Conservation (phyloP, 106 monocot genomes). For the Apostasia ramifera region DNA sequence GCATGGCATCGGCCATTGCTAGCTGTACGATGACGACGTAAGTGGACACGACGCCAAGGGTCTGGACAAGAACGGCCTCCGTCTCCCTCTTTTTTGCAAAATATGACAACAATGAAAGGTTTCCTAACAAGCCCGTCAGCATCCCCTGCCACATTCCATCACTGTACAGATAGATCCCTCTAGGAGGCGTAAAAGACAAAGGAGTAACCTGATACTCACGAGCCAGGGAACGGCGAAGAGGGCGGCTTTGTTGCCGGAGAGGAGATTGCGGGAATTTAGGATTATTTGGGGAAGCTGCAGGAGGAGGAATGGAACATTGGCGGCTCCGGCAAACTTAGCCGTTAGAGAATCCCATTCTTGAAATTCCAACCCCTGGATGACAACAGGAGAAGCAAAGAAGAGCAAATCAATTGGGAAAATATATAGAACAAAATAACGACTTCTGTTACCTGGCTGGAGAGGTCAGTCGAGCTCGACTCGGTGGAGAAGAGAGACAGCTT, state of each 20-base stretch:
- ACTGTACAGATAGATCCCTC: background rate
- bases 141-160: constrained; percentile 50
- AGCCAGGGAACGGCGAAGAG: constrained; percentile 88
- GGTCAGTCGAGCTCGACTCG: background rate
- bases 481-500: background rate
- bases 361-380: constrained; percentile 17
- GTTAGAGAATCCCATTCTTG: constrained; percentile 77
- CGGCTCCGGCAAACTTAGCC: constrained; percentile 66
- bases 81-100: constrained; percentile 97
- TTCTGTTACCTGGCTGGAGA: background rate
- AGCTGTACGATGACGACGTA: constrained; percentile 84
- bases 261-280: constrained; percentile 74
- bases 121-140: constrained; percentile 87
- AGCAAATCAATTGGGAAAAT: background rate
- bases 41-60: constrained; percentile 79
- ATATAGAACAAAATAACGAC: background rate
- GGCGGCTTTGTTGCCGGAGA: constrained; percentile 62
- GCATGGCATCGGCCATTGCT: constrained; percentile 76
- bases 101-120: constrained; percentile 80
- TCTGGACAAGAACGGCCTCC: constrained; percentile 78
- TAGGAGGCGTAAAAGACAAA: background rate
- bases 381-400: background rate
- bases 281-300: constrained; percentile 90
- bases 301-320: constrained; percentile 79
- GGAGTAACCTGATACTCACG: constrained; percentile 15